These are phyloP conservation scores for Eucalyptus lansdowneana DNA, from an alignment of 345 rosid species.

Conservation along the genomic window DNA sequence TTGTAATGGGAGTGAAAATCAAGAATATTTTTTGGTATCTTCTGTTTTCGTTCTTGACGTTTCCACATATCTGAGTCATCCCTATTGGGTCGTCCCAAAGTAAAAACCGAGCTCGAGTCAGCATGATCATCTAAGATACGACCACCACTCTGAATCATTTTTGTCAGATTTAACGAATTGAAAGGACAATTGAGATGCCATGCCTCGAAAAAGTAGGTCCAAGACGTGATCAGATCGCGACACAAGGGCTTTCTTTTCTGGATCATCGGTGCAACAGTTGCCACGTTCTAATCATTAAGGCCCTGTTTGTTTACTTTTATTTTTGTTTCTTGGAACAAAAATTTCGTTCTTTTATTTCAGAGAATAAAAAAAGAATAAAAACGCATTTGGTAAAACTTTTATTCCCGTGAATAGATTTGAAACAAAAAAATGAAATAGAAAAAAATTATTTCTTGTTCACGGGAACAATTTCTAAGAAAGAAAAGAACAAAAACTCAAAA, in stretches of 20 bases:
- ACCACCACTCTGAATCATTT: not conserved
- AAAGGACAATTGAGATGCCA: not conserved
- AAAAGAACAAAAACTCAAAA: too few species aligned
- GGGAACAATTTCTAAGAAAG: too few species aligned
- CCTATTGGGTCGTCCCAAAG: not conserved
- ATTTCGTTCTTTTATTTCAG: fast-evolving
- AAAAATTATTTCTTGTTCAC: too few species aligned
- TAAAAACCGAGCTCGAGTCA: not conserved
- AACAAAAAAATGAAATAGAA: too few species aligned
- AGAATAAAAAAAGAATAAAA: too few species aligned
- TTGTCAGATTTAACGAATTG: not conserved
- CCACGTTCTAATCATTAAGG: not conserved
- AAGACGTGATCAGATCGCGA: not conserved
- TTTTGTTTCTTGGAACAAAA: fast-evolving
- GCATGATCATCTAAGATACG: not conserved
- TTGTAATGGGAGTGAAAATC: not conserved
- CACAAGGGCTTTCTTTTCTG: not conserved
- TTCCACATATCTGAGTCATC: not conserved
- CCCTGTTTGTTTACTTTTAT: too few species aligned
- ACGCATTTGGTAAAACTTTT: too few species aligned
- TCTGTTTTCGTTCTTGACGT: too few species aligned
- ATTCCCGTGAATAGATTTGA: fast-evolving
- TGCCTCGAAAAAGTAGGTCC: not conserved
- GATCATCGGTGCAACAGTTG: not conserved
- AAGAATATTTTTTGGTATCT: not conserved